These are phyloP conservation scores for Baorangia bicolor DNA, from an alignment of 768 basidiomycete species.

Conservation along the genomic window DNA sequence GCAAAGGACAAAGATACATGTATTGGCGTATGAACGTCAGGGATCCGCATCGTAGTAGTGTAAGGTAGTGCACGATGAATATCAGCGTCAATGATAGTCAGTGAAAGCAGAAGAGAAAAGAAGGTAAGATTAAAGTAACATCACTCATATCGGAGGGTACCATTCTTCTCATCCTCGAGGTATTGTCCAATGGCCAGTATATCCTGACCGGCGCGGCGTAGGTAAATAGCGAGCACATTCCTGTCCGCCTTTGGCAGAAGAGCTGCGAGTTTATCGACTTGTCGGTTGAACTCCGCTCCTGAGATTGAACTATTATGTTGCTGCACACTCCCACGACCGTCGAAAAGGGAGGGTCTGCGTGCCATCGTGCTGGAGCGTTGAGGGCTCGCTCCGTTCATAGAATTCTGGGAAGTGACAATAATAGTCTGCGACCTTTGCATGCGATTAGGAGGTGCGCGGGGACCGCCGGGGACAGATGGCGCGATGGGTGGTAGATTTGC, in stretches of 20 bases:
- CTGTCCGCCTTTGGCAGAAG: slow-evolving; percentile 74
- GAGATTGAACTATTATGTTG: slow-evolving; percentile 5
- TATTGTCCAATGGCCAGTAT: slow-evolving; percentile 86
- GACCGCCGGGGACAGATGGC: slow-evolving; percentile 70
- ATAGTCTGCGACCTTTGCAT: slow-evolving; percentile 69
- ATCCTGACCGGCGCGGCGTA: slow-evolving; percentile 73
- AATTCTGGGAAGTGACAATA: slow-evolving; percentile 39
- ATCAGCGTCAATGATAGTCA: slow-evolving; percentile 11
- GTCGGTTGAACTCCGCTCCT: slow-evolving; percentile 53
- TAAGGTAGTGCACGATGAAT: slow-evolving; percentile 16
- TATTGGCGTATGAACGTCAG: slow-evolving; percentile 8
- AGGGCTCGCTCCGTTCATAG: slow-evolving; percentile 11
- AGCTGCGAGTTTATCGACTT: slow-evolving; percentile 70
- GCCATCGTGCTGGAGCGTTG: slow-evolving; percentile 34
- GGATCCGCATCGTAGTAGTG: slow-evolving; percentile 1
- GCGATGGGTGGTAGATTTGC: slow-evolving; percentile 31
- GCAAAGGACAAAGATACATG: slow-evolving; percentile 24
- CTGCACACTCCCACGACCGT: slow-evolving; percentile 18
- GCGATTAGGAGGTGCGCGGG: slow-evolving; percentile 65
- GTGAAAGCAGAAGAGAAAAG: slow-evolving; percentile 4
- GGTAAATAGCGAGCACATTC: slow-evolving; percentile 63
- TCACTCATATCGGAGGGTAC: slow-evolving; percentile 46
- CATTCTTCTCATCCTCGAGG: slow-evolving; percentile 81
- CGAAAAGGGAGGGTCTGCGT: slow-evolving; percentile 31
- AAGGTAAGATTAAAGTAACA: neutral